A percentile compares a stretch with the other conserved stretches of the same genome.
These are phyloP conservation scores for Phytophthora pluvialis DNA, from an alignment of 352 stramenopile genomes.

Conservation along the genomic window DNA sequence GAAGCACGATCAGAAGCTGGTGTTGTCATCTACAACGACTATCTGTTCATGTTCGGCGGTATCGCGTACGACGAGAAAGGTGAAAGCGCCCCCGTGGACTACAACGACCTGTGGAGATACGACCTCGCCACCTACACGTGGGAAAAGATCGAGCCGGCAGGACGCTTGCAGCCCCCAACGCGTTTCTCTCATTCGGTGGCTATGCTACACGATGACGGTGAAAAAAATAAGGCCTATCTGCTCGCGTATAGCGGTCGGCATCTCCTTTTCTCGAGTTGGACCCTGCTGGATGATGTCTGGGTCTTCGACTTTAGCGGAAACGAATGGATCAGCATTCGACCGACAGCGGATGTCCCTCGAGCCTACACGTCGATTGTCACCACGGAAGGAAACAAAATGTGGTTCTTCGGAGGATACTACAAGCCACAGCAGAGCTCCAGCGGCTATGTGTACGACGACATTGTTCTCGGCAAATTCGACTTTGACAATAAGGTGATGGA, in stretches of 20 bases:
- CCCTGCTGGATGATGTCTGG: slow-evolving; percentile 60
- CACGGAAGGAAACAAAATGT: slow-evolving; percentile 50
- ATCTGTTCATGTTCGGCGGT: slow-evolving; percentile 71
- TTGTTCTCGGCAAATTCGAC: slow-evolving; percentile 48
- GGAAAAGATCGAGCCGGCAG: slow-evolving; percentile 39
- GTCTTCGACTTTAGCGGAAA: slow-evolving; percentile 57
- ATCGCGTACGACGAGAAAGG: slow-evolving; percentile 65
- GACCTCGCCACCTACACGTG: slow-evolving; percentile 51
- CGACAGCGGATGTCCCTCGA: slow-evolving; percentile 34
- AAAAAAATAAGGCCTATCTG: slow-evolving; percentile 41
- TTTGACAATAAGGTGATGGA: slow-evolving; percentile 28
- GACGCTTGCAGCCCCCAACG: slow-evolving; percentile 34
- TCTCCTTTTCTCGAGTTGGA: slow-evolving; percentile 56
- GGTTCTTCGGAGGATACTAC: slow-evolving; percentile 83
- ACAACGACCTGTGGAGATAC: slow-evolving; percentile 73
- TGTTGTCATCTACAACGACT: slow-evolving; percentile 50
- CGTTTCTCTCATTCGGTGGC: slow-evolving; percentile 72
- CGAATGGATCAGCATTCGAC: slow-evolving; percentile 43
- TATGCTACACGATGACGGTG: slow-evolving; percentile 38
- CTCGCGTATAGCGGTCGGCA: slow-evolving; percentile 66
- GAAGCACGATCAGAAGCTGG: slow-evolving; percentile 57
- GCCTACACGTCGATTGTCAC: slow-evolving; percentile 75
- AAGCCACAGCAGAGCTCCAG: slow-evolving; percentile 54
- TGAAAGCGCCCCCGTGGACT: slow-evolving; percentile 46
- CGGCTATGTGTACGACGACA: slow-evolving; percentile 77